Percentiles rank a stretch among this genome's conserved stretches.
Evolutionary conservation across 108 stramenopile species (phyloP).

Genomic region (Skeletonema marinoi): DNA sequence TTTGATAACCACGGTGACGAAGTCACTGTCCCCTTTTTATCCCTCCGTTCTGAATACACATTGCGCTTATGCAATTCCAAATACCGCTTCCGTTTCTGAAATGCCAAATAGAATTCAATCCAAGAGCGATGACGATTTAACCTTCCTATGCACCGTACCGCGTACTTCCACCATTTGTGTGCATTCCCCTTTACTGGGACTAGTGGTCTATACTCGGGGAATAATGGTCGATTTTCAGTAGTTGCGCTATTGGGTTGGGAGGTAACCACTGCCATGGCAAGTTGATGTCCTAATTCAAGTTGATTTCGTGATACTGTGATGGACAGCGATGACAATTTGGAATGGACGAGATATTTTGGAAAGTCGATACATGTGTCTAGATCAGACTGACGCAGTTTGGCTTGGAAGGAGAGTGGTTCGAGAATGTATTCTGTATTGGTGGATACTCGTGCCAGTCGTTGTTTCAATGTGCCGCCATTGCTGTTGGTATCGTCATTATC

Average conservation of each 20-base stretch:
- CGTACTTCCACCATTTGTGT: constrained; percentile 84
- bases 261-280: constrained; percentile 41
- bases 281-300: constrained; percentile 63
- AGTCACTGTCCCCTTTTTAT: background rate
- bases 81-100: constrained; percentile 72
- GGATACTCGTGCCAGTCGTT: constrained; percentile 11
- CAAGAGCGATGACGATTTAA: constrained; percentile 71
- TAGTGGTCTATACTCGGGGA: constrained; percentile 85
- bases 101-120: constrained; percentile 74
- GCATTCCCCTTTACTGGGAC: constrained; percentile 31
- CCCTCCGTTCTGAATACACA: constrained; percentile 29
- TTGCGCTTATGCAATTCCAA: constrained; percentile 78
- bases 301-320: constrained; percentile 68
- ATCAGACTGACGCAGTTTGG: constrained; percentile 79
- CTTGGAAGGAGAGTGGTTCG: constrained; percentile 74
- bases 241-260: constrained; percentile 6
- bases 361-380: constrained; percentile 59
- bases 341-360: constrained; percentile 77
- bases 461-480: constrained; percentile 4
- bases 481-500: constrained; percentile 17
- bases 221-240: constrained; percentile 54
- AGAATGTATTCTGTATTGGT: constrained; percentile 61
- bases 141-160: constrained; percentile 76
- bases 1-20: constrained; percentile 64
- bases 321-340: constrained; percentile 65